phyloP scores from a whole-genome alignment of 495 filamentous ascomycete species.

The Durotheca rogersii region DNA sequence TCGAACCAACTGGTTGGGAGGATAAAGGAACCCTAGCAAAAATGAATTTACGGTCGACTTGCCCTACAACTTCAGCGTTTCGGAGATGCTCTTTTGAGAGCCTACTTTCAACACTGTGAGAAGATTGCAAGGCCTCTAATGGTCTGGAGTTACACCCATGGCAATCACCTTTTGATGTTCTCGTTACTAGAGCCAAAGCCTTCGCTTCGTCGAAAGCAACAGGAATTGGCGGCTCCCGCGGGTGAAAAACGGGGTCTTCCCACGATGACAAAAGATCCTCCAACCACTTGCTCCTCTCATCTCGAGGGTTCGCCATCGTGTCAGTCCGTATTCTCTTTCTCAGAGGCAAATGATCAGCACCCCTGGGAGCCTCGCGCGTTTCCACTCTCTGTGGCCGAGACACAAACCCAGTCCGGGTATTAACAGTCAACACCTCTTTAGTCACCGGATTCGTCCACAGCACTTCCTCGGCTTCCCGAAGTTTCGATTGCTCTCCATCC shows the following conservation, averaged over 20 bases:
- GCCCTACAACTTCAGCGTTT: conserved; percentile 66
- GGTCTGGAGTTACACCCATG: conserved; percentile 26
- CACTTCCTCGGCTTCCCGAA: conserved; percentile 41
- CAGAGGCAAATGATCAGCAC: conserved; percentile 2
- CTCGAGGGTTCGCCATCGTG: conserved; percentile 12
- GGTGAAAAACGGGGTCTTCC: conserved; percentile 42
- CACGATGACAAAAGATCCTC: conserved; percentile 39
- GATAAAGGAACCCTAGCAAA: conserved; percentile 57
- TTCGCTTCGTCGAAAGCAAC: conserved; percentile 35
- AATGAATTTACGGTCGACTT: conserved; percentile 91
- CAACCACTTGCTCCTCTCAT: conserved; percentile 42
- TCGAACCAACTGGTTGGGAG: conserved; percentile 2
- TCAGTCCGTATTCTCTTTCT: conserved; percentile 23
- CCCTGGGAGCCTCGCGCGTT: not conserved
- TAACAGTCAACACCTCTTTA: conserved; percentile 57
- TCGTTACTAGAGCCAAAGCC: conserved; percentile 27
- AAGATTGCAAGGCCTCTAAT: conserved; percentile 21
- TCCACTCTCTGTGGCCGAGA: conserved; percentile 14
- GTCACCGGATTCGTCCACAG: conserved; percentile 70
- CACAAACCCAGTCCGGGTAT: conserved; percentile 63
- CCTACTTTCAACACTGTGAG: conserved; percentile 46
- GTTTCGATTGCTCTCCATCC: not conserved
- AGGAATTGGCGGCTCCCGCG: conserved; percentile 41
- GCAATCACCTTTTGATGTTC: conserved; percentile 19
- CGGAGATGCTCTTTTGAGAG: conserved; percentile 67